A percentile compares a stretch with the other conserved stretches of the same genome.
phyloP scores from a whole-genome alignment of 352 stramenopile species.

The Phytophthora pluvialis region DNA sequence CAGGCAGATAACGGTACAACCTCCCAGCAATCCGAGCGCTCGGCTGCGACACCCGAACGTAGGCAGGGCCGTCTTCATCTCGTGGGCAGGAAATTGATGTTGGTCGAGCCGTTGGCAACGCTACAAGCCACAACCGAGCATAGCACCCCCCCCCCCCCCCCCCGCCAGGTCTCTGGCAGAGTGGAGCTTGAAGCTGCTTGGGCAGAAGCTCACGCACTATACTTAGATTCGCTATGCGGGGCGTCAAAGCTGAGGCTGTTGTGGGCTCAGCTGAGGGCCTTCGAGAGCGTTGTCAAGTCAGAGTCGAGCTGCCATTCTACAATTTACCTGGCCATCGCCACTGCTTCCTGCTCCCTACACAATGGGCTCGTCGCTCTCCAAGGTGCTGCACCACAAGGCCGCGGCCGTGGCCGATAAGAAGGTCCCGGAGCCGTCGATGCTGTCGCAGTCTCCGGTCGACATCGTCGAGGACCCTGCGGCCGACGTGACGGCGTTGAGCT shows the following conservation, averaged over 20 bases:
- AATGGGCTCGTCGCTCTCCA: constrained; percentile 27
- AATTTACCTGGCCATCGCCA: constrained; percentile 2
- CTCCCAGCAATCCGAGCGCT: constrained; percentile 23
- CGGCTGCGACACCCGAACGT: constrained; percentile 24
- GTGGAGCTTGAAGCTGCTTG: constrained; percentile 7
- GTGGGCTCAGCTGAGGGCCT: neutral
- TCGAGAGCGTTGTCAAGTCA: constrained; percentile 4
- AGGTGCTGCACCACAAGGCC: constrained; percentile 22
- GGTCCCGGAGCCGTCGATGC: constrained; percentile 13
- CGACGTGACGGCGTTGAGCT: constrained; percentile 27
- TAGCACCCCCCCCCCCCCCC: constrained; percentile 17
- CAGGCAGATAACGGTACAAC: too few relatives aligned
- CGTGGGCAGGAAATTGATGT: constrained; percentile 25
- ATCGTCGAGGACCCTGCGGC: constrained; percentile 41
- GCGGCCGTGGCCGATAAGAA: neutral
- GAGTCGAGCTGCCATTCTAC: constrained; percentile 13
- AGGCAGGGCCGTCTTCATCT: constrained; percentile 23
- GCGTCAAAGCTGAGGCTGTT: constrained; percentile 4
- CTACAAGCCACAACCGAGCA: constrained; percentile 6
- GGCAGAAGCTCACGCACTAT: constrained; percentile 10
- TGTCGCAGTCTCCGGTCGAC: constrained; percentile 61
- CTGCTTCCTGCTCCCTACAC: neutral
- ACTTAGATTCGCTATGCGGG: constrained; percentile 1
- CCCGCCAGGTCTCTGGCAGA: constrained; percentile 5
- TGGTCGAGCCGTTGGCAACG: constrained; percentile 5